Evolutionary conservation across 331 rosid genomes (phyloP).

Genomic region (Telfairia occidentalis): DNA sequence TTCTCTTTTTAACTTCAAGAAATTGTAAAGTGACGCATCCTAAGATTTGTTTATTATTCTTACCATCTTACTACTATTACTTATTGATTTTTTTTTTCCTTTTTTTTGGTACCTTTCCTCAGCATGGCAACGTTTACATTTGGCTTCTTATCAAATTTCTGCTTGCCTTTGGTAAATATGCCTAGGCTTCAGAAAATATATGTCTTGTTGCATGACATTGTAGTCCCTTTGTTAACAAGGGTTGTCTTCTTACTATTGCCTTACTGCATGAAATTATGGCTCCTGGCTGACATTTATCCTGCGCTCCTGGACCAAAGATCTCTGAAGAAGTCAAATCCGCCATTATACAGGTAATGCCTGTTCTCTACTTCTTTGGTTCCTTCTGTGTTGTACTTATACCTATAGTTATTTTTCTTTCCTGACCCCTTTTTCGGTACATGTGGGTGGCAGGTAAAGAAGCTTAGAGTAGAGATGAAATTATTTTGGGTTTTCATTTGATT

Average conservation of each 20-base stretch:
- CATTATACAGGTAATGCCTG: background rate
- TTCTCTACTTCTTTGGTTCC: background rate
- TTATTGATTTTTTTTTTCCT: background rate
- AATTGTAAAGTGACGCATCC: background rate
- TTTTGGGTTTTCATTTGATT: background rate
- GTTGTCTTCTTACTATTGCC: background rate
- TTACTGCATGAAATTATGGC: background rate
- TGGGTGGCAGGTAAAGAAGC: background rate
- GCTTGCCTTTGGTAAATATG: background rate
- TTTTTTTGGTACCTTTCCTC: background rate
- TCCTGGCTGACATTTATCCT: background rate
- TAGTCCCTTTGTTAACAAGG: background rate
- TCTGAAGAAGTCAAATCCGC: background rate
- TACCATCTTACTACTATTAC: background rate
- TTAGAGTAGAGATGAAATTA: background rate
- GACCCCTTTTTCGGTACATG: background rate
- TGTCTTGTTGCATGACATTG: background rate
- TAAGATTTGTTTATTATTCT: background rate
- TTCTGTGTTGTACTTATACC: background rate
- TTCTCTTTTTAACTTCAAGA: background rate
- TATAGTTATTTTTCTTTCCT: background rate
- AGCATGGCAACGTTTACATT: background rate
- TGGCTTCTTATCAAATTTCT: background rate
- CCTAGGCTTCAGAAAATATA: background rate
- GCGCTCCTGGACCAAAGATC: background rate